phyloP scores from a whole-genome alignment of 495 filamentous ascomycete species.

The Podospora didyma region DNA sequence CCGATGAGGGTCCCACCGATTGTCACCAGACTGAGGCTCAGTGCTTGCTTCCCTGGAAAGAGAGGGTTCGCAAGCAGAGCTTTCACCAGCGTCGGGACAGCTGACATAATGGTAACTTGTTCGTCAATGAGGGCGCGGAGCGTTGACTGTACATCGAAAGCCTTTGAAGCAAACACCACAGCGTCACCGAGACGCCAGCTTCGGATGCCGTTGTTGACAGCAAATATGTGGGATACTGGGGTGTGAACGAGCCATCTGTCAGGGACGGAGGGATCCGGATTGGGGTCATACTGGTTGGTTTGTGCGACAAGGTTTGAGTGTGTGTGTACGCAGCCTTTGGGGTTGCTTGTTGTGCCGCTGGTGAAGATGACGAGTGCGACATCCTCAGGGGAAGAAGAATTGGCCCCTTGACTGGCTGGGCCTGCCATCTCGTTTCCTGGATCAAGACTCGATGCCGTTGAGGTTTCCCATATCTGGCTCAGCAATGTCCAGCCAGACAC shows the following conservation, averaged over 20 bases:
- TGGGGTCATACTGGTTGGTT: slow-evolving; percentile 15
- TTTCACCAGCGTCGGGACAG: slow-evolving; percentile 34
- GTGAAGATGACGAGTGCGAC: slow-evolving; percentile 37
- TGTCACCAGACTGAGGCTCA: slow-evolving; percentile 24
- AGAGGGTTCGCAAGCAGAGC: slow-evolving; percentile 21
- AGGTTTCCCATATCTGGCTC: background rate
- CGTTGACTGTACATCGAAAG: slow-evolving; percentile 31
- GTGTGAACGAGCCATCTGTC: slow-evolving; percentile 29
- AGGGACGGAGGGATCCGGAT: slow-evolving; percentile 6
- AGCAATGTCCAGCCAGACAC: no score
- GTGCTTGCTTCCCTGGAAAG: slow-evolving; percentile 14
- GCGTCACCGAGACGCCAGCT: slow-evolving; percentile 32
- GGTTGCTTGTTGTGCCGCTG: slow-evolving; percentile 37
- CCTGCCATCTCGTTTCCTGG: background rate
- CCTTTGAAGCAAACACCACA: slow-evolving; percentile 28
- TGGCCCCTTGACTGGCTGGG: background rate
- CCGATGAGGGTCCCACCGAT: slow-evolving; percentile 29
- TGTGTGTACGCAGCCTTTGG: slow-evolving; percentile 39
- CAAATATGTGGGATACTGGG: slow-evolving; percentile 37
- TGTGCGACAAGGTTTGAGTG: slow-evolving; percentile 19
- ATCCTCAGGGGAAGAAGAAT: background rate
- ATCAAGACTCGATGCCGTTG: no score
- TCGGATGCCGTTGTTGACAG: slow-evolving; percentile 26
- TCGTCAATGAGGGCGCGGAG: no score
- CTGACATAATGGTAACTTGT: no score